A percentile compares a stretch with the other conserved stretches of the same genome.
Conservation (phyloP, 2,329 filamentous ascomycete genomes). For the Pezicula carpinea region DNA sequence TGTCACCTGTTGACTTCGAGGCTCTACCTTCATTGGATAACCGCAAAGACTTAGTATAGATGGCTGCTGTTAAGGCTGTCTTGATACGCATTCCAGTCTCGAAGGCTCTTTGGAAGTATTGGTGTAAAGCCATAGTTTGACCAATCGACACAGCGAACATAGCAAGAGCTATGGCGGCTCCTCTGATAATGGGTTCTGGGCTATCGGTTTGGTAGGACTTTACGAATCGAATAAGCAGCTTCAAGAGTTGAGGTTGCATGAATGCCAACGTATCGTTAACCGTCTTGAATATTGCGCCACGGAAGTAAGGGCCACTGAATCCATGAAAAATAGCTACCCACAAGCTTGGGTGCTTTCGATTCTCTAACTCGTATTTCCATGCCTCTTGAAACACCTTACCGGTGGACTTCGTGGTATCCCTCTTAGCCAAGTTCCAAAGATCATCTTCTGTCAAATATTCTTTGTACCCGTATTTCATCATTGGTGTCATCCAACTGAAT, state of each 20-base stretch:
- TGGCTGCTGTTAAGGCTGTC: constrained; percentile 80
- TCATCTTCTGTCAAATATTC: constrained; percentile 91
- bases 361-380: constrained; percentile 72
- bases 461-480: constrained; percentile 95
- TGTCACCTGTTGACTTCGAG: constrained; percentile 89
- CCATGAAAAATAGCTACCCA: constrained; percentile 83
- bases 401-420: constrained; percentile 74
- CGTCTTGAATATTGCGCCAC: constrained; percentile 83
- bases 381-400: constrained; percentile 64
- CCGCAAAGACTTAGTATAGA: constrained; percentile 86
- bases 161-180: constrained; percentile 78
- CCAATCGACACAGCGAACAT: constrained; percentile 88
- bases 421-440: constrained; percentile 82
- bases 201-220: constrained; percentile 62
- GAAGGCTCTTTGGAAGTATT: constrained; percentile 95
- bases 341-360: constrained; percentile 68
- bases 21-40: constrained; percentile 91
- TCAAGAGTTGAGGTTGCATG: constrained; percentile 83
- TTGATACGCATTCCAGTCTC: constrained; percentile 97
- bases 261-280: constrained; percentile 83
- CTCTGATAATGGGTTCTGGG: constrained; percentile 75
- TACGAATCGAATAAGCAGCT: constrained; percentile 79
- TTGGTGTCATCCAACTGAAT: constrained; percentile 97
- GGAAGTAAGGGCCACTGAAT: constrained; percentile 79
- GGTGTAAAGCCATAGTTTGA: constrained; percentile 88